Evolutionary conservation across 2,329 filamentous ascomycete genomes (phyloP), one percentile per base, ranked within the genome.

Genomic region (Pestalotiopsis sp.): DNA sequence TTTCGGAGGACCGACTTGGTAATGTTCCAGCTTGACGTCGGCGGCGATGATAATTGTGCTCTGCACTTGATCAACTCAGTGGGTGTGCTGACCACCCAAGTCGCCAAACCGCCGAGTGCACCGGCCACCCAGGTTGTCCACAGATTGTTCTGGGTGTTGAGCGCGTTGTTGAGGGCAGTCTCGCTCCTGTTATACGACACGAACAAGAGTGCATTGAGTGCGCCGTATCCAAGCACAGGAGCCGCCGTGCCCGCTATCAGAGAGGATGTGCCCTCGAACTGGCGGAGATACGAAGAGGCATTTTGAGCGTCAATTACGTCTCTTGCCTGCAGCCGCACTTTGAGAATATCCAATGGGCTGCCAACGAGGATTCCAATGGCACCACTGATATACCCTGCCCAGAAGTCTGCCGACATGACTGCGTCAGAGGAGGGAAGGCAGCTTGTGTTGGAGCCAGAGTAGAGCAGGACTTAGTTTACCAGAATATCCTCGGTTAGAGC

Each of bases 31-130:
- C 90, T 90, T 1, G 90, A 92, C 74, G 78, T 64, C 78, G 78
- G 36, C 75, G 81, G 69, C 9, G 78, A 75, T 12, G 82, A 80
- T 7, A 96, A 84, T 78, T 98, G 95, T 0, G 93, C 92, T 56
- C 93, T 89, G 77, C 94, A 97, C 83, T 98, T 98, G 74, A 98
- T 87, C 41, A 97, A 85, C 81, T 98, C 95, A 0, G 94, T 97
- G 0, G 95, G 95, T 4, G 94, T 92, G 69, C 92, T 95, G 49
- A 98, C 87, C 23, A 92, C 86, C 86, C 94, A 98, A 4, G 92
- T 96, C 3, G 93, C 93, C 20, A 98, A 85, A 1, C 95, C 95
- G 57, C 93, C 93, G 2, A 91, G 82, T 9, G 93, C 93, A 60
- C 95, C 95, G 17, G 95, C 94, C 11, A 91, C 71, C 89, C 92